These are phyloP conservation scores for Kodamaea sp. DNA, from an alignment of 1,139 yeast genomes.

Conservation along the genomic window DNA sequence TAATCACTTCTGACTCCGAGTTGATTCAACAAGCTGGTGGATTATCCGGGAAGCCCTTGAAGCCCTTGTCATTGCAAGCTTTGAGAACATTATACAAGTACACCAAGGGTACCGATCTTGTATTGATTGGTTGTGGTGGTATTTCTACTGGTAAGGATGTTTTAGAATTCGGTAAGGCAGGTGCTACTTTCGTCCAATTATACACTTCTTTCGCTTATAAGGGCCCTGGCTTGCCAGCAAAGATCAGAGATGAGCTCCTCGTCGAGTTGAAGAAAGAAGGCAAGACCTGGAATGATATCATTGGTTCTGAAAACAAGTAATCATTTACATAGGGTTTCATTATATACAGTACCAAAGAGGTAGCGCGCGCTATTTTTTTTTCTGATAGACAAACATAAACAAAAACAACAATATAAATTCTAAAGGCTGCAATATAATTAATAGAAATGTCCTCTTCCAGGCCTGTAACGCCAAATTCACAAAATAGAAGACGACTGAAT, in stretches of 20 bases:
- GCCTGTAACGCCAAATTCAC: conserved; percentile 15
- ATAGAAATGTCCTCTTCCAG: conserved; percentile 11
- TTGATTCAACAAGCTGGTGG: conserved; percentile 73
- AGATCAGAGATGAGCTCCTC: conserved; percentile 72
- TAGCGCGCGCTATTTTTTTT: background rate
- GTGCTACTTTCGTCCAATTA: conserved; percentile 81
- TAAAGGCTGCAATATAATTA: background rate
- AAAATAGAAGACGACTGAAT: conserved; percentile 26
- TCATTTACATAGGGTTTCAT: too few relatives aligned
- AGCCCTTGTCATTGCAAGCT: conserved; percentile 73
- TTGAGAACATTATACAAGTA: conserved; percentile 66
- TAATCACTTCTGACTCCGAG: conserved; percentile 45
- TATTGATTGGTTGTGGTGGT: conserved; percentile 93
- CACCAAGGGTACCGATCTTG: conserved; percentile 67
- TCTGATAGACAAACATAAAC: conserved; percentile 1
- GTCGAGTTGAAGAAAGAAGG: conserved; percentile 67
- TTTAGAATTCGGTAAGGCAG: conserved; percentile 87
- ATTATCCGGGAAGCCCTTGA: conserved; percentile 86
- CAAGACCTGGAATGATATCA: conserved; percentile 77
- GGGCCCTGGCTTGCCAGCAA: conserved; percentile 85
- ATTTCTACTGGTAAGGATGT: conserved; percentile 82
- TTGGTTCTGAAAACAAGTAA: conserved; percentile 51
- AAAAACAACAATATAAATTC: background rate
- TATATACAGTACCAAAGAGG: too few relatives aligned
- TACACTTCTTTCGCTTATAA: conserved; percentile 90